A percentile compares a stretch with the other conserved stretches of the same genome.
phyloP scores from a whole-genome alignment of 352 stramenopile species.

The Pythium dissimile region DNA sequence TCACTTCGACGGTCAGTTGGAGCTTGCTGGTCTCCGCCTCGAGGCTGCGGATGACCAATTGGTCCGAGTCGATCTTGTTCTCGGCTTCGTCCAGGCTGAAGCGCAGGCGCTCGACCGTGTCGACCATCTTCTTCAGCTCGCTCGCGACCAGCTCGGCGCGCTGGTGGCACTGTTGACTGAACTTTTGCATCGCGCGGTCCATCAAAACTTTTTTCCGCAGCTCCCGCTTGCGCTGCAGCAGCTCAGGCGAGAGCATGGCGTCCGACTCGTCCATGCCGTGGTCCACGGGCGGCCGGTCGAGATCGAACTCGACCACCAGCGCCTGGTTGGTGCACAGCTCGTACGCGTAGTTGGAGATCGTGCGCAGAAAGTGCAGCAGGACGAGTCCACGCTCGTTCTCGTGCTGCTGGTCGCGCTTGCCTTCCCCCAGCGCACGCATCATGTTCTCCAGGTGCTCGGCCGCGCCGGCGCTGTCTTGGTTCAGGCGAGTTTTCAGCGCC shows the following conservation, averaged over 20 bases:
- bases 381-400: conserved; percentile 49
- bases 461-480: conserved; percentile 64
- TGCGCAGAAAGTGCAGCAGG: conserved; percentile 49
- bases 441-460: conserved; percentile 64
- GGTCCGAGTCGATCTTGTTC: conserved; percentile 70
- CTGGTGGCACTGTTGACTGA: conserved; percentile 58
- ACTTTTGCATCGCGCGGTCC: conserved; percentile 73
- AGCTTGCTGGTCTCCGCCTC: conserved; percentile 69
- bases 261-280: conserved; percentile 21
- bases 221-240: conserved; percentile 70
- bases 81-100: conserved; percentile 62
- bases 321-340: conserved; percentile 46
- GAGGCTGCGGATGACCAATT: conserved; percentile 53
- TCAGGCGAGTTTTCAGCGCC: conserved; percentile 63
- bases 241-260: conserved; percentile 42
- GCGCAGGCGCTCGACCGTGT: conserved; percentile 36
- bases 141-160: conserved; percentile 51
- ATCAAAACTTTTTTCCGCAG: conserved; percentile 64
- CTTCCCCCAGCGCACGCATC: conserved; percentile 62
- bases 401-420: conserved; percentile 58
- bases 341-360: conserved; percentile 52
- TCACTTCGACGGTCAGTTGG: conserved; percentile 54
- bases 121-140: conserved; percentile 53
- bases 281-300: conserved; percentile 32
- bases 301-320: conserved; percentile 46